Base-by-base conservation (phyloP, 179 eudicot species). In the Beta macrorhiza region DNA sequence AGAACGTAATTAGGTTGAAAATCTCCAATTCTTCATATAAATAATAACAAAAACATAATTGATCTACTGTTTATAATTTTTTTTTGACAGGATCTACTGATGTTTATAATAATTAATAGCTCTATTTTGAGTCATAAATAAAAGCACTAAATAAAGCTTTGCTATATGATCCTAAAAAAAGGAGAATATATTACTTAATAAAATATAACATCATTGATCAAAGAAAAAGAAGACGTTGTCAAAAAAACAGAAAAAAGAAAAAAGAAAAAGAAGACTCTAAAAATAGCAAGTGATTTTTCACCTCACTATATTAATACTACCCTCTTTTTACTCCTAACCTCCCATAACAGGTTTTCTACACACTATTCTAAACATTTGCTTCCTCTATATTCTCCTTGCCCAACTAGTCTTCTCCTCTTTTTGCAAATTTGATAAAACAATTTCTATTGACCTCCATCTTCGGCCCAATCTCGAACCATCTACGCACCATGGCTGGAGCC, bases 401-500 rank as follows among this genome's bases (percentile, higher is more conserved):
- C 77, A 58, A 53, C 47, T 67, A 83, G 20, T 15, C 5, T 52
- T 65, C 25, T 67, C 69, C 76, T 72, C 55, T 47, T 64, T 53
- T 75, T 67, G 20, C 68, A 53, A 61, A 49, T 37, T 58, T 64
- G 4, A 44, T 19, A 7, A 49, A 49, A 49, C 16, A 29, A 55
- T 0, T 57, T 75, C 55, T 29, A 4, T 55, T 37, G 6, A 49
- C 25, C 17, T 65, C 20, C 14, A n/a, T 15, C 19, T 17, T 25
- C 20, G 57, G 62, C 4, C 19, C 20, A 7, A 81, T 62, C 74
- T 82, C 78, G 68, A 12, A 67, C 74, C 79, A 65, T 74, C 58
- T 0, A 57, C 42, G 58, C 70, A 70, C 87, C 85, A 90, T 90
- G 91, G 88, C 82, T 79, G 84, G 70, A 76, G 86, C 84, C 84